These are phyloP conservation scores for Thymus mandschuricus DNA, from an alignment of 257 asterid genomes.

Conservation along the genomic window DNA sequence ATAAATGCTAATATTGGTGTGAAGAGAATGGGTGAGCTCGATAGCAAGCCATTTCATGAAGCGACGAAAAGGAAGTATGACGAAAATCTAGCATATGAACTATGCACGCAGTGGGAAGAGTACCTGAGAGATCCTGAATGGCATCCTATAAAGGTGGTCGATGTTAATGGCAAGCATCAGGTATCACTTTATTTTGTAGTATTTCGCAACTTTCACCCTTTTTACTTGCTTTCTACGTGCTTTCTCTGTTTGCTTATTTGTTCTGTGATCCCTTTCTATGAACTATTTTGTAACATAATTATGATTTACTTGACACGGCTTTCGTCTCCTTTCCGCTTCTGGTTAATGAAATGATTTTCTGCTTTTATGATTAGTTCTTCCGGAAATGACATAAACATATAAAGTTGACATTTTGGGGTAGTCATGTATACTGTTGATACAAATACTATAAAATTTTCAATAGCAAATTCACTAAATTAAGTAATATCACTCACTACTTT, in stretches of 20 bases:
- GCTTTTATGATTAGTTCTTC: no score
- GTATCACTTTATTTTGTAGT: constrained; percentile 41
- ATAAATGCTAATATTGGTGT: constrained; percentile 55
- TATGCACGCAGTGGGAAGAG: constrained; percentile 92
- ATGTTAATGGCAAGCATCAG: constrained; percentile 57
- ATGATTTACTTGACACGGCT: background rate
- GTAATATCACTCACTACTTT: no score
- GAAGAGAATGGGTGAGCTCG: constrained; percentile 93
- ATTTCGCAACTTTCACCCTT: background rate
- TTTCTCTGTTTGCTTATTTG: constrained; percentile 1
- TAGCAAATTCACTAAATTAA: no score
- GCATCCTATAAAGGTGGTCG: constrained; percentile 82
- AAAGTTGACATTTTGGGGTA: no score
- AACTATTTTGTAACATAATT: no score
- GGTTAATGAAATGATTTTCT: no score
- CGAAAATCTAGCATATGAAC: constrained; percentile 72
- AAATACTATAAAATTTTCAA: no score
- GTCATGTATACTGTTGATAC: no score
- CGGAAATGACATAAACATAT: no score
- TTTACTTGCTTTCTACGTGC: background rate
- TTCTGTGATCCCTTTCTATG: background rate
- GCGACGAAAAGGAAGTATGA: constrained; percentile 68
- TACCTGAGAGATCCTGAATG: constrained; percentile 91
- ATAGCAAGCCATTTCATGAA: constrained; percentile 69
- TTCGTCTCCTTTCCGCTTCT: constrained; percentile 12